Evolutionary conservation across 345 rosid genomes (phyloP).

Genomic region (thale cress (Arabidopsis thaliana)): TAIR10.1 NC_003074.8:17590001-17590500

Average conservation of each 20-base stretch:
- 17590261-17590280: background rate
- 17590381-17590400: background rate
- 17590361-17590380: too few species aligned
- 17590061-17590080: background rate
- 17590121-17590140: background rate
- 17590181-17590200: background rate
- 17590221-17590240: background rate
- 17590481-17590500: background rate
- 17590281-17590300: too few species aligned
- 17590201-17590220: background rate
- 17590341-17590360: too few species aligned
- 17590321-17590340: too few species aligned
- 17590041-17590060: background rate
- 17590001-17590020: background rate
- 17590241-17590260: background rate
- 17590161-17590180: background rate
- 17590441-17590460: background rate
- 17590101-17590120: background rate
- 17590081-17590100: background rate
- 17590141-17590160: too few species aligned
- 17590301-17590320: too few species aligned
- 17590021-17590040: background rate
- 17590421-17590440: slow-evolving; percentile 16
- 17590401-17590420: background rate
- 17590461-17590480: too few species aligned